These are phyloP conservation scores for Chamaecrista fasciculata DNA, from an alignment of 306 rosid species.

Conservation along the genomic window DNA sequence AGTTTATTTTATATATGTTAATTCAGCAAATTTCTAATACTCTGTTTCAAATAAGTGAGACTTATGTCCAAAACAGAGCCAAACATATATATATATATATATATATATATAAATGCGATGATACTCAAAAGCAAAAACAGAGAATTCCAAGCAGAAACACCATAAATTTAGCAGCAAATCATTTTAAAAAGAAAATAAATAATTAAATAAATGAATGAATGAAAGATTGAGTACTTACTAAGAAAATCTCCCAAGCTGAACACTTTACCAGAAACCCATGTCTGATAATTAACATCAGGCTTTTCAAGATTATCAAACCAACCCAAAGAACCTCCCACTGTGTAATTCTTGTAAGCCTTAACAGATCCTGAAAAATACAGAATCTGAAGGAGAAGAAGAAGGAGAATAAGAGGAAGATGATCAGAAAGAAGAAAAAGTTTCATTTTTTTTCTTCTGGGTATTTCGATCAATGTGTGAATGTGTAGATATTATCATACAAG, in stretches of 20 bases:
- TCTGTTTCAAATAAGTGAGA: neutral
- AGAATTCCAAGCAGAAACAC: neutral
- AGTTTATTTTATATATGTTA: no score
- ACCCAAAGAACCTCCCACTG: slow-evolving; percentile 88
- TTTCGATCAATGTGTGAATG: no score
- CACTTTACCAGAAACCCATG: slow-evolving; percentile 61
- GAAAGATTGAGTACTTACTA: slow-evolving; percentile 43
- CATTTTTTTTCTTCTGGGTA: no score
- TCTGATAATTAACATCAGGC: slow-evolving; percentile 58
- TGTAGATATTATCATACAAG: no score
- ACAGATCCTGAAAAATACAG: slow-evolving; percentile 48
- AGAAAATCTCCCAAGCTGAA: slow-evolving; percentile 93
- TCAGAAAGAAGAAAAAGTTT: slow-evolving; percentile 7
- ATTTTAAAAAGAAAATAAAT: no score
- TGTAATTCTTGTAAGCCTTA: slow-evolving; percentile 72
- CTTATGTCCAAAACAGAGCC: neutral
- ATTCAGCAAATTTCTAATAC: no score
- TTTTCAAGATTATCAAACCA: slow-evolving; percentile 71
- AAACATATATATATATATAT: no score
- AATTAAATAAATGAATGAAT: no score
- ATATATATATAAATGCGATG: no score
- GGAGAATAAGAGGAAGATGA: slow-evolving; percentile 15
- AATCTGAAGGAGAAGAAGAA: slow-evolving; percentile 13
- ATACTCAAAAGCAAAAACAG: neutral
- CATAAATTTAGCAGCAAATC: neutral